Conservation (phyloP, 2,329 filamentous ascomycete species). For the Fusarium mexicanum region DNA sequence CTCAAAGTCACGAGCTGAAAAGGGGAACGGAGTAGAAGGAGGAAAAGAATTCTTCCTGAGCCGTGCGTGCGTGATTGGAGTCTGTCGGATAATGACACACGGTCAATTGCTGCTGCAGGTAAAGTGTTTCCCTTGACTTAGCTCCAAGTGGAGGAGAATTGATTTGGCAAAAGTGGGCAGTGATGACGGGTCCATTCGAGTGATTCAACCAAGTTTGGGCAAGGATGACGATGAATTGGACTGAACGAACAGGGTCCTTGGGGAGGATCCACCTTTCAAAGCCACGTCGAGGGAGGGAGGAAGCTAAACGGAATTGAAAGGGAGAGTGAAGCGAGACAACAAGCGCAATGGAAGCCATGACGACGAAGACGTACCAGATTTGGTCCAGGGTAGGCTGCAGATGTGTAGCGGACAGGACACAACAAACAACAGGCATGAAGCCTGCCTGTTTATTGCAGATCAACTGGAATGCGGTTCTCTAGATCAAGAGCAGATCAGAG, state of each 20-base stretch:
- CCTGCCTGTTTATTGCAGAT: neutral
- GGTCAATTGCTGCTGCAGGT: conserved; percentile 26
- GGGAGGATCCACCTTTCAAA: conserved; percentile 7
- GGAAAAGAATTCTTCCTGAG: neutral
- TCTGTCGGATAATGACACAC: neutral
- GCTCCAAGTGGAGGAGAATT: conserved; percentile 21
- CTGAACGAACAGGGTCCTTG: neutral
- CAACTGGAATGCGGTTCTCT: conserved; percentile 12
- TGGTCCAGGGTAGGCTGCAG: conserved; percentile 15
- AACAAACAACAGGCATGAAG: conserved; percentile 8
- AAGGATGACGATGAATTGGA: conserved; percentile 5
- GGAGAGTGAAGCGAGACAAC: conserved; percentile 27
- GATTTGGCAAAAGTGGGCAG: conserved; percentile 19
- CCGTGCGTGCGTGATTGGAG: neutral
- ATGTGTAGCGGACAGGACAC: neutral
- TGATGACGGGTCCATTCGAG: conserved; percentile 30
- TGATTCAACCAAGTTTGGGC: conserved; percentile 12
- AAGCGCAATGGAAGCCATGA: conserved; percentile 15
- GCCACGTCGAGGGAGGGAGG: conserved; percentile 26
- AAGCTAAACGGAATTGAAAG: conserved; percentile 11
- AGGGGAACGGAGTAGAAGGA: conserved; percentile 7
- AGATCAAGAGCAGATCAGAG: neutral
- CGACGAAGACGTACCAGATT: neutral
- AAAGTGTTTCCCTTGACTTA: conserved; percentile 29
- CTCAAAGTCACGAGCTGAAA: neutral